Evolutionary conservation across 2,329 filamentous ascomycete species (phyloP), one percentile per base, ranked within the genome.

Genomic region (Ilyonectria mors-panacis): DNA sequence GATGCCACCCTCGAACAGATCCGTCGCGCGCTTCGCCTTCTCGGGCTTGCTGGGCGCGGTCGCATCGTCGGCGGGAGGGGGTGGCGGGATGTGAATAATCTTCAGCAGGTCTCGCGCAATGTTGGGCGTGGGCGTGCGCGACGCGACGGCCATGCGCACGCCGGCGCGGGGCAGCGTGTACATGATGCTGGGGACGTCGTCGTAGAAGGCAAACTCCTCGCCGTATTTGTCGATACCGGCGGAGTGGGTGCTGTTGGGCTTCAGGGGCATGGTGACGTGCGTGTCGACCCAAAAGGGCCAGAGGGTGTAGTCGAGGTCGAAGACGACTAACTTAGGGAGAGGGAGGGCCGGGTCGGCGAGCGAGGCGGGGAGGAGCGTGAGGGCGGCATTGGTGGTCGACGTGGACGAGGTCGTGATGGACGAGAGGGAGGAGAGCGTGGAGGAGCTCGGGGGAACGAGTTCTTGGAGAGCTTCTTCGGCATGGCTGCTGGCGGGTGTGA

Each of bases 251-350:
- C 83, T 63, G 60, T 85, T 82, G 7, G 85, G 75, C 71, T 87
- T 87, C 19, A 97, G 82, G 0, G 94, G 95, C 7, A 90, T 88
- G 26, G 90, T 89, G 74, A 96, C 92, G 81, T 98, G 95, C 4
- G 94, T 97, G 84, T 98, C 96, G 1, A 97, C 92, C 95, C 95
- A 98, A 83, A 98, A 98, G 5, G 95, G 94, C 96, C 95, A 98
- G n/a, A 98, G 87, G 0, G 96, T 98, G 86, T 98, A 98, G 86
- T 98, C 95, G 69, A 98, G 89, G 80, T 98, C 96, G 83, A 98
- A 98, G 70, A 96, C 93, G 75, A 98, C 88, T 73, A 97, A 87
- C 68, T 91, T 90, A 0, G 95, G 95, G 1, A 97, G 87, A 0
- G 94, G 93, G 0, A 90, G 87, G 15, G 73, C 59, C 47, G 89